Evolutionary conservation across 164 flowering plant genomes (phyloP).

Genomic region (Dillenia suffruticosa): DNA sequence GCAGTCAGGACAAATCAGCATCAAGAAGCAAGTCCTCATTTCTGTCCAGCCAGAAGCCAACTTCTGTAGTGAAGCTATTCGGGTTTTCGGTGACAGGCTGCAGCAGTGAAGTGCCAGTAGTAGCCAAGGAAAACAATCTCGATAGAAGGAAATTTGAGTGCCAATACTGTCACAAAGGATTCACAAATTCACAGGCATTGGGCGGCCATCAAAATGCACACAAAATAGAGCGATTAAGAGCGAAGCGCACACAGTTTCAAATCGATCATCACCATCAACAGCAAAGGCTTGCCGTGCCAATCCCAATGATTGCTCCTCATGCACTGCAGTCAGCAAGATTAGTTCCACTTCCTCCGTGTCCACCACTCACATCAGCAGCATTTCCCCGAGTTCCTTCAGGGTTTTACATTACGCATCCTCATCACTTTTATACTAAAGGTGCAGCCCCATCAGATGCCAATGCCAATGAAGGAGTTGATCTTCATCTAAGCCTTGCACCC

Average conservation of each 20-base stretch:
- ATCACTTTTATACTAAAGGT: background rate
- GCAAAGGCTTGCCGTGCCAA: constrained; percentile 13
- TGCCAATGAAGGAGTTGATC: constrained; percentile 28
- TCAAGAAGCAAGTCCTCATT: background rate
- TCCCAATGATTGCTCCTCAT: constrained; percentile 20
- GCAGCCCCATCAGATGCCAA: background rate
- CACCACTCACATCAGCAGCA: constrained; percentile 12
- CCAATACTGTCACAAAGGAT: constrained; percentile 44
- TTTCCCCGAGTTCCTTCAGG: constrained; percentile 20
- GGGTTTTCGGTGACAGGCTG: constrained; percentile 29
- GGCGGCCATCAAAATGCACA: constrained; percentile 75
- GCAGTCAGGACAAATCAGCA: constrained; percentile 2
- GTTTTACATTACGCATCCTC: constrained; percentile 19
- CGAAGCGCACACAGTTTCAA: constrained; percentile 33
- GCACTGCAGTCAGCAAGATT: constrained; percentile 22
- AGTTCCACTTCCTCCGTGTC: constrained; percentile 10
- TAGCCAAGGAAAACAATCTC: background rate
- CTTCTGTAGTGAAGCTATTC: constrained; percentile 34
- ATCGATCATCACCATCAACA: constrained; percentile 13
- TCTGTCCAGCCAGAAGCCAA: constrained; percentile 6
- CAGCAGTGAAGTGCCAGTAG: constrained; percentile 5
- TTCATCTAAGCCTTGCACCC: constrained; percentile 36
- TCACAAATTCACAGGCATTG: constrained; percentile 55
- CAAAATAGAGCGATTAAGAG: constrained; percentile 42
- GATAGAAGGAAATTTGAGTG: constrained; percentile 37